Base-by-base conservation (phyloP, 2,329 filamentous ascomycete species). In the Botrytis galanthina region DNA sequence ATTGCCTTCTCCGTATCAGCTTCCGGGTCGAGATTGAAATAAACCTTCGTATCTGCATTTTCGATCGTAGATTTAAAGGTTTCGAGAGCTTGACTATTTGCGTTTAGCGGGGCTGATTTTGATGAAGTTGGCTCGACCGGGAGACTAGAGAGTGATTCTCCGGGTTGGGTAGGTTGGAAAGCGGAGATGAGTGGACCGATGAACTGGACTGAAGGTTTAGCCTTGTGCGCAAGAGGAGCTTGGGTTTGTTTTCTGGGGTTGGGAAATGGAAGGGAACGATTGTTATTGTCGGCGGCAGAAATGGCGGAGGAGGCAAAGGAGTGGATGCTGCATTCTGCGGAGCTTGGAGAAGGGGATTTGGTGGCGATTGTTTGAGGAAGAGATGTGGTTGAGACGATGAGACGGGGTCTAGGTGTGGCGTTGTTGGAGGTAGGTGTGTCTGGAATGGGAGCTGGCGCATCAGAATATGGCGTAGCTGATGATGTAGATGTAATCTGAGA, bases 321-420 rank as follows among this genome's bases (percentile, higher is more conserved):
- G n/a, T 72, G 70, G 8, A 72, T 37, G 1, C 61, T 67, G 22
- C 59, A 72, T 46, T 67, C 70, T 37, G 70, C 70, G 8, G 61
- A 67, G 12, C 39, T 42, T 18, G 63, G 60, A 10, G 48, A 35
- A 8, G 57, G 20, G 6, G 59, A 39, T 64, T 51, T 42, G 7
- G 26, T 39, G 6, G 26, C 39, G 4, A 18, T 57, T 1, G 7
- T 18, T 4, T 18, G 26, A 37, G 51, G 51, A 14, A 62, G 42
- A 39, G 69, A 37, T 2, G 69, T 46, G 16, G 64, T 68, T 16
- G 46, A 39, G 26, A 68, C 4, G 5, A 48, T 32, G 0, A 68
- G 64, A 29, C 46, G 46, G 18, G 64, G 64, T 68, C 64, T n/a
- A 14, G 64, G 64, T 35, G 46, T 63, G 8, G 51, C 39, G 3